phyloP scores from a whole-genome alignment of 768 basidiomycete genomes.

The Naganishia vaughanmartiniae region DNA sequence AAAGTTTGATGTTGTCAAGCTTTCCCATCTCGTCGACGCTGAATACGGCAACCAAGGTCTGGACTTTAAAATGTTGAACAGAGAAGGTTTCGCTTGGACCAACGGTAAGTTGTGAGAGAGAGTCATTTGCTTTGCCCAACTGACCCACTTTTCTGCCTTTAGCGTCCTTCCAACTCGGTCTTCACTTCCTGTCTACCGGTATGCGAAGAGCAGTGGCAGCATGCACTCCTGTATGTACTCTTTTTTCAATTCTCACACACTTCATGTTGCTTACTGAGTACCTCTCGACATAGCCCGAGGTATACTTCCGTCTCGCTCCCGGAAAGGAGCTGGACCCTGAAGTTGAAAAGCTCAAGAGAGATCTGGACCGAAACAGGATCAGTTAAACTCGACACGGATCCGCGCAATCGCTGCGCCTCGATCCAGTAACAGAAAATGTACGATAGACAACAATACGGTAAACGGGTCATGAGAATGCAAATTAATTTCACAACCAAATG shows the following conservation, averaged over 20 bases:
- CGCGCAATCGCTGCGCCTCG: neutral
- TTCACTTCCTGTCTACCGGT: slow-evolving; percentile 85
- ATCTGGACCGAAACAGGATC: slow-evolving; percentile 22
- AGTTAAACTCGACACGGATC: neutral
- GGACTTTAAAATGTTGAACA: slow-evolving; percentile 95
- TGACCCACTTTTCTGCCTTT: neutral
- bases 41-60: slow-evolving; percentile 75
- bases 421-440: neutral
- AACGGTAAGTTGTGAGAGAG: slow-evolving; percentile 62
- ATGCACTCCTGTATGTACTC: slow-evolving; percentile 61
- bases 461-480: neutral
- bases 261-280: neutral
- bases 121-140: neutral
- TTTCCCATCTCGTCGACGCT: slow-evolving; percentile 93
- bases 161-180: slow-evolving; percentile 96
- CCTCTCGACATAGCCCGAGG: slow-evolving; percentile 27
- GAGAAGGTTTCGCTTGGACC: slow-evolving; percentile 99
- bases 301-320: slow-evolving; percentile 32
- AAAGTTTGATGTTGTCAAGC: slow-evolving; percentile 96
- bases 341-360: slow-evolving; percentile 25
- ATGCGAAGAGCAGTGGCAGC: slow-evolving; percentile 94
- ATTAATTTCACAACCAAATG: neutral
- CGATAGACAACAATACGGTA: neutral
- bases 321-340: slow-evolving; percentile 22
- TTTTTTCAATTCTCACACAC: too few relatives aligned